These are phyloP conservation scores for Mycena filopes DNA, from an alignment of 768 basidiomycete genomes.

Conservation along the genomic window DNA sequence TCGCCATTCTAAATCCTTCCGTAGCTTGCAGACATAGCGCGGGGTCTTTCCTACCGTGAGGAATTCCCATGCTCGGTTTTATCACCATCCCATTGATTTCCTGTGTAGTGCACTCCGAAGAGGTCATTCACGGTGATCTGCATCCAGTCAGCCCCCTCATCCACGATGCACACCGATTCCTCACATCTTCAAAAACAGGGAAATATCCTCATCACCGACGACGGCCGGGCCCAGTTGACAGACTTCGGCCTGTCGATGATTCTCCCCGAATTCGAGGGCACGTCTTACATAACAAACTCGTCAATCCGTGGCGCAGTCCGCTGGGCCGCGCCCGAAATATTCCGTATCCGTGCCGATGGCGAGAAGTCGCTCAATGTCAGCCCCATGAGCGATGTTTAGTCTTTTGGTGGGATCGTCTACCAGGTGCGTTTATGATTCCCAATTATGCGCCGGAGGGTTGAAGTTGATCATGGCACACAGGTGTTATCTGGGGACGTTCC, in stretches of 20 bases:
- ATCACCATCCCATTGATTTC: neutral
- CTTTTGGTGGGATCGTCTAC: slow-evolving; percentile 17
- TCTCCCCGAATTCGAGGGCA: slow-evolving; percentile 15
- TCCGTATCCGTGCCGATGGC: neutral
- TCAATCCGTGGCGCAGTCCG: slow-evolving; percentile 1
- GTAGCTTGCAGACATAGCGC: slow-evolving; percentile 1
- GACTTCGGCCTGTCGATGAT: slow-evolving; percentile 18
- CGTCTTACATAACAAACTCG: slow-evolving; percentile 6
- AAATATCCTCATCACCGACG: slow-evolving; percentile 8
- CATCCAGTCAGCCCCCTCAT: slow-evolving; percentile 1
- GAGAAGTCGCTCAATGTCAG: slow-evolving; percentile 4
- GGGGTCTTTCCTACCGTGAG: slow-evolving; percentile 7
- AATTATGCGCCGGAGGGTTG: too few species aligned
- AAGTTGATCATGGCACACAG: neutral
- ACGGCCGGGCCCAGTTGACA: slow-evolving; percentile 1
- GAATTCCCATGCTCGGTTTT: too few species aligned
- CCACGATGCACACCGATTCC: neutral
- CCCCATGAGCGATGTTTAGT: slow-evolving; percentile 15
- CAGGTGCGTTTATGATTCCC: too few species aligned
- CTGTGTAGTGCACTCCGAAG: neutral
- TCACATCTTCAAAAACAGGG: neutral
- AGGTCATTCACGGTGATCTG: slow-evolving; percentile 15
- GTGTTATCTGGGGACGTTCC: slow-evolving; percentile 6
- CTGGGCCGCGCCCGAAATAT: slow-evolving; percentile 14
- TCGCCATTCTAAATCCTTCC: too few species aligned